Evolutionary conservation across 2,329 filamentous ascomycete genomes (phyloP), one percentile per base, ranked within the genome.

Genomic region (Penicillium nordicum): DNA sequence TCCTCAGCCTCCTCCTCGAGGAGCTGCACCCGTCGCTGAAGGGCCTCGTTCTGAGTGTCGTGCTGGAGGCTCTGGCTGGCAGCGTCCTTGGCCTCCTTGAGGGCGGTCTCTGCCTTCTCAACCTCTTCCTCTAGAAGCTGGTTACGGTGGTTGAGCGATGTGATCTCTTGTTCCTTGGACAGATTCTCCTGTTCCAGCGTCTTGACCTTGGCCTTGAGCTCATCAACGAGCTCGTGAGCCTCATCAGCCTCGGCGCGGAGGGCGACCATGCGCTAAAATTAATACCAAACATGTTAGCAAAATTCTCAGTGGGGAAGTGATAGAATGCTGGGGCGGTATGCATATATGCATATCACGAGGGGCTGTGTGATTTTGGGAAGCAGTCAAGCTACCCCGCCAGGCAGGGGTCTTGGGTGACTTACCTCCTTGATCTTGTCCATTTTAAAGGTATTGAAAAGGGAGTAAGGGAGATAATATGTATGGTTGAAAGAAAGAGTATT

Each of bases 1-100:
- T 93, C 86, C 81, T 99, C 94, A 68, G 92, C 92, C 82, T 99
- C 94, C 80, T 97, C 93, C 82, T 99, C 94, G 68, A 99, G 87
- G 67, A 99, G 83, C 82, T 97, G 91, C 74, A 97, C 83, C 81
- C 91, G 90, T 79, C 94, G 86, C 81, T 91, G 88, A 67, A 99
- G 84, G 69, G 88, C 85, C 81, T 99, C 94, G 78, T 93, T 94
- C 79, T 96, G 90, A 73, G 88, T 90, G 74, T 90, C 88, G 74
- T 92, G 86, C 80, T 90, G 83, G 77, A 86, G 80, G 73, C 89
- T 89, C 78, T 93, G 89, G 74, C 89, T 89, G 72, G 90, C 90
- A 64, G 87, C 81, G 73, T 88, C 88, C 85, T 99, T 99, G 76
- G 88, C 84, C 67, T 95, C 90, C 80, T 91, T 90, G 76, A 96